These are phyloP conservation scores for Quercus alba DNA, from an alignment of 306 rosid genomes.

Conservation along the genomic window DNA sequence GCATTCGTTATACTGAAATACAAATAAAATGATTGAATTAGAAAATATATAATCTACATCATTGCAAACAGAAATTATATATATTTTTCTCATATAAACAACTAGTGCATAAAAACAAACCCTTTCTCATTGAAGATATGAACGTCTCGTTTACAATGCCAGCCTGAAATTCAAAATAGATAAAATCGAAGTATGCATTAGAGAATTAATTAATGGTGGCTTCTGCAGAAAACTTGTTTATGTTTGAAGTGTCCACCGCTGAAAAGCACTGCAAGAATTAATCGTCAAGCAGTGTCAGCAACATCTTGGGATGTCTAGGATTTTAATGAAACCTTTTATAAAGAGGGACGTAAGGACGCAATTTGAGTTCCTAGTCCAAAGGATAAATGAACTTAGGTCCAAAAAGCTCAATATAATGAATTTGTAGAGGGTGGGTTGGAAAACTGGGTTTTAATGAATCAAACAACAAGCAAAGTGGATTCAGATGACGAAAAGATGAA, in stretches of 20 bases:
- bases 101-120: conserved; percentile 38
- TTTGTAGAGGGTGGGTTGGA: too few species aligned
- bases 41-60: background rate
- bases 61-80: background rate
- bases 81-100: background rate
- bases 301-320: background rate
- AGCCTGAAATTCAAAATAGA: conserved; percentile 46
- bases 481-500: too few species aligned
- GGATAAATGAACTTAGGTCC: too few species aligned
- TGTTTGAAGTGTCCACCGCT: background rate
- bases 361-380: too few species aligned
- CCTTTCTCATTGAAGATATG: conserved; percentile 87
- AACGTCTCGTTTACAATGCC: conserved; percentile 61
- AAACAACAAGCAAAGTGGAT: too few species aligned
- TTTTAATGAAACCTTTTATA: background rate
- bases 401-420: too few species aligned
- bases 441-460: too few species aligned
- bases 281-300: background rate
- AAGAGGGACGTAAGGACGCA: background rate
- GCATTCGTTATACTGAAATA: background rate
- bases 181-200: conserved; percentile 3
- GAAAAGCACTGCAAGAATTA: background rate
- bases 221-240: background rate
- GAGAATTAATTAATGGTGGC: background rate
- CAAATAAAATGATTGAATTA: background rate